Base-by-base conservation (phyloP, 2,329 filamentous ascomycete genomes). In the Colletotrichum tabaci region DNA sequence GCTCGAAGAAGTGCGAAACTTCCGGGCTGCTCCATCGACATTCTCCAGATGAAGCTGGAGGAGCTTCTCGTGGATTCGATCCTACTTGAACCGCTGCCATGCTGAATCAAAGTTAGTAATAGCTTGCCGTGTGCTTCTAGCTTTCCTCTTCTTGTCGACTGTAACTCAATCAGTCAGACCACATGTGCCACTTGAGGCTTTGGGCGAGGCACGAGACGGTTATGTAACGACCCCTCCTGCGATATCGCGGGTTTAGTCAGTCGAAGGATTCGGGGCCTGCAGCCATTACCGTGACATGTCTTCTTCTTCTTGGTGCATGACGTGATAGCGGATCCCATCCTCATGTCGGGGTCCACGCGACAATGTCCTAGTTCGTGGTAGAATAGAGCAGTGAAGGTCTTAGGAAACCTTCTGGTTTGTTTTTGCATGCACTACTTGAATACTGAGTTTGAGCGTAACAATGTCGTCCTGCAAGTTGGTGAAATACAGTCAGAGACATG, bases 301-400 rank as follows among this genome's bases (percentile, higher is more conserved):
- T 47, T 57, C n/a, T n/a, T n/a, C n/a, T n/a, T 44, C 6, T 35
- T 38, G 50, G 9, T 23, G 38, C 47, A 61, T 67, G 50, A 55
- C 63, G 63, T 66, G 63, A 66, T 66, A 23, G 63, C 63, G 35
- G 47, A 55, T 38, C 47, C 23, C n/a, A 16, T 42, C 58, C 46
- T 42, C n/a, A 64, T 47, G 23, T 47, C 13, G 35, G 44, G 30
- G 23, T 21, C 13, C 18, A 46, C 23, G 10, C 23, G 21, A 35
- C 10, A 35, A 53, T 47, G 26, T 26, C 26, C 26, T 26, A 4
- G 3, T 26, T 26, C 4, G 26, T 4, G 4, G 26, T 26, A 4
- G 26, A 26, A 26, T 26, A 26, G 26, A 26, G 4, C 26, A 26
- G 4, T 26, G 26, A 26, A 4, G 26, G 26, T 26, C 26, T 26